These are phyloP conservation scores for Mycosarcoma maydis DNA, from an alignment of 1,284 basidiomycete genomes.

Conservation along the genomic window DNA sequence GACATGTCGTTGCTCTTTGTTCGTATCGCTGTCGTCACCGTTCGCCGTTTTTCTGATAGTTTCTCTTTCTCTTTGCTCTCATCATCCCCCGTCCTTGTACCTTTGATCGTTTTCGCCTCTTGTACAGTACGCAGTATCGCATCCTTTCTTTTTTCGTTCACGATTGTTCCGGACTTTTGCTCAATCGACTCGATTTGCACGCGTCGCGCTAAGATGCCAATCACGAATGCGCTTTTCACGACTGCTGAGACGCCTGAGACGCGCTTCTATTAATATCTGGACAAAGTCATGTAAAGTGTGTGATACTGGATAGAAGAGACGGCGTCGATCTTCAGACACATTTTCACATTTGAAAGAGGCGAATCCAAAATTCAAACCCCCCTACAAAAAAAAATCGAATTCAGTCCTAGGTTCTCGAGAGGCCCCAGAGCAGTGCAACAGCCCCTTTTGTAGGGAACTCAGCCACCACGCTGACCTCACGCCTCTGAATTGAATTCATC, in stretches of 20 bases:
- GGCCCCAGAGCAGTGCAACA: conserved; percentile 2
- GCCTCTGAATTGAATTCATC: too few relatives aligned
- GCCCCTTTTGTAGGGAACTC: too few relatives aligned
- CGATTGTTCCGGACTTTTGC: neutral
- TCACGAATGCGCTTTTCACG: too few relatives aligned
- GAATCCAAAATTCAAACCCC: neutral
- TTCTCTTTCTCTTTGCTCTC: too few relatives aligned
- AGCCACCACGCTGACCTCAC: neutral
- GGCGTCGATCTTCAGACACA: neutral
- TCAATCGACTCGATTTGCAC: neutral
- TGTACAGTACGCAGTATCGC: conserved; percentile 12
- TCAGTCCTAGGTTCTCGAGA: neutral
- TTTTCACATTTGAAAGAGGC: too few relatives aligned
- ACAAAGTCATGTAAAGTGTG: too few relatives aligned
- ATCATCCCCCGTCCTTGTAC: neutral
- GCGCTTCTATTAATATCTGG: too few relatives aligned
- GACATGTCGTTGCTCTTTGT: neutral
- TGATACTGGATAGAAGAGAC: neutral
- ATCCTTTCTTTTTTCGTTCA: neutral
- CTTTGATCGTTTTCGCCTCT: neutral
- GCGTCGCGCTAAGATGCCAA: conserved; percentile 9
- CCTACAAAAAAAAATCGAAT: neutral
- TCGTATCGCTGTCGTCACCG: conserved; percentile 1
- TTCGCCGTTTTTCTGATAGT: too few relatives aligned
- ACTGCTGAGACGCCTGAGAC: too few relatives aligned